These are phyloP conservation scores for Candida dajiaensis DNA, from an alignment of 805 yeast species.

Conservation along the genomic window DNA sequence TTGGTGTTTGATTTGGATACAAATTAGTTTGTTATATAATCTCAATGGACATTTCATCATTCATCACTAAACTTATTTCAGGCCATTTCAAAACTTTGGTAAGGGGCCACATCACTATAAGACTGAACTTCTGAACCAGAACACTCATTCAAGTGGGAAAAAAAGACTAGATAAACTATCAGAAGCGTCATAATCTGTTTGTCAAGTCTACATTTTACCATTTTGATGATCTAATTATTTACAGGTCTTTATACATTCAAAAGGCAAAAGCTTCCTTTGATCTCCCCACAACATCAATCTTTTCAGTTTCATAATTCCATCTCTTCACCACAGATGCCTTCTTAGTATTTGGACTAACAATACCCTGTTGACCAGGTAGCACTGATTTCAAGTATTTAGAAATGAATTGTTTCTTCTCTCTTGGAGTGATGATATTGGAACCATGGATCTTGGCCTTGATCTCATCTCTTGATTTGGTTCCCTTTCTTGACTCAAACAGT, in stretches of 20 bases:
- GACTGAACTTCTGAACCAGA: too few species aligned
- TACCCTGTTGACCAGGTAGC: slow-evolving; percentile 43
- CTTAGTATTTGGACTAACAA: slow-evolving; percentile 9
- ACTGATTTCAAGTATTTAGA: slow-evolving; percentile 47
- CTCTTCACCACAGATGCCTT: slow-evolving; percentile 41
- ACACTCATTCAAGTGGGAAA: too few species aligned
- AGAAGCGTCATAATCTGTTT: too few species aligned
- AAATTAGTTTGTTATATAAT: too few species aligned
- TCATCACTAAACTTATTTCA: too few species aligned
- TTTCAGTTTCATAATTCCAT: slow-evolving; percentile 53
- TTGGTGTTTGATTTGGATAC: too few species aligned
- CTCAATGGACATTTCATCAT: too few species aligned
- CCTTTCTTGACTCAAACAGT: slow-evolving; percentile 15
- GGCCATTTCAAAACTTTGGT: too few species aligned
- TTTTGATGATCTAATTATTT: background rate
- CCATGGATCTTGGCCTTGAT: slow-evolving; percentile 38
- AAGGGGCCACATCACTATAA: too few species aligned
- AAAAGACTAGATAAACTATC: too few species aligned
- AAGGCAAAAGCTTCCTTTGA: background rate
- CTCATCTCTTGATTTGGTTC: slow-evolving; percentile 28
- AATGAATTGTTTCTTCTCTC: slow-evolving; percentile 29
- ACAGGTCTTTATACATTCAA: background rate
- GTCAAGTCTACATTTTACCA: background rate
- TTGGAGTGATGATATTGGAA: slow-evolving; percentile 25
- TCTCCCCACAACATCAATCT: slow-evolving; percentile 30